Evolutionary conservation across 495 filamentous ascomycete species (phyloP), one percentile per base, ranked within the genome.

Genomic region (Gamarada debralockiae): DNA sequence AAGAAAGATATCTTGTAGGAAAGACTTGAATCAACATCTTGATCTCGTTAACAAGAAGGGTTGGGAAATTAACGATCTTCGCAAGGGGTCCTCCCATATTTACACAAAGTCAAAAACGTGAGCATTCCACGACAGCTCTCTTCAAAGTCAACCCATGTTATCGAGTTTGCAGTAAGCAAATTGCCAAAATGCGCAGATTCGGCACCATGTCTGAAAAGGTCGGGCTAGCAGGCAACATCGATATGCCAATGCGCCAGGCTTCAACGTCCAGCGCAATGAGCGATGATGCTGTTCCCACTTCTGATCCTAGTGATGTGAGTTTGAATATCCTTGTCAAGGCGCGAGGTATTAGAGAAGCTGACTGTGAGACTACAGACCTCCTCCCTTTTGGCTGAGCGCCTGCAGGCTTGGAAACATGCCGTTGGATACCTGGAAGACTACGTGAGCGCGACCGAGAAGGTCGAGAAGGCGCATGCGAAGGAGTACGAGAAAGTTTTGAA

Each of bases 401-500:
- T 97, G 49, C 83, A 83, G 57, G 95, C 95, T 29, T 98, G 89
- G 87, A 98, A 97, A 64, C 95, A 98, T 66, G 89, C 90, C 55
- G 87, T 90, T 48, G 87, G 73, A 48, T 92, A 96, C 65, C 71
- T 98, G 23, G 91, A 97, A 68, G 87, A 92, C 45, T 98, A 97
- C 65, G 78, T 98, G 55, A 67, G 71, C 34, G 81, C 84, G 10
- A 89, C 86, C 20, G 90, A 95, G 65, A 96, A 90, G 74, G 71
- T 88, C 34, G 81, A 96, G 57, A 89, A 83, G 67, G 78, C 80
- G 13, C 83, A 95, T 55, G 83, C 89, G 24, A 97, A 97, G 75
- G 93, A 97, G 65, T 93, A 95, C 61, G 91, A 97, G 77, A 92
- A 86, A 70, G 83, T 96, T 22, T 68, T 97, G 58, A 97, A 97